Evolutionary conservation across 1,284 basidiomycete species (phyloP), one percentile per base, ranked within the genome.

Genomic region (Microstroma glucosiphilum): DNA sequence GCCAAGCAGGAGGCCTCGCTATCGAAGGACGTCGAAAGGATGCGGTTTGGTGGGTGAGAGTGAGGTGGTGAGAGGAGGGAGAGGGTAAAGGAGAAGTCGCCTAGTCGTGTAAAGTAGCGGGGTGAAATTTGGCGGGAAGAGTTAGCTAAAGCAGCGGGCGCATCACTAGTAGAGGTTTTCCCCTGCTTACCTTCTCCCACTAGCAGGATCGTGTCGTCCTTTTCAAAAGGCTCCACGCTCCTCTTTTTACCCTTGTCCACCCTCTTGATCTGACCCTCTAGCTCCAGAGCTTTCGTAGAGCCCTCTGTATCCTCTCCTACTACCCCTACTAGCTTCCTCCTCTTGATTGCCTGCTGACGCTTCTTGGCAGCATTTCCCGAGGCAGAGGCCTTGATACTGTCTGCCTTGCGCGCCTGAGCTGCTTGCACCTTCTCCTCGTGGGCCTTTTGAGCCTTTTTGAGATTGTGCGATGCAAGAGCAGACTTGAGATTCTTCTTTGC

Each of bases 11-110:
- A 37, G 30, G 30, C 3, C 30, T 37, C 30, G 30, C 30, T 37
- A 37, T 37, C 30, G 30, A 37, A 37, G 30, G 30, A 37, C 9
- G 30, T 37, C 30, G 30, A 37, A 9, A 37, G 30, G 30, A 37
- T 37, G 3, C 30, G 30, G 30, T 79, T 79, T 0, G 88, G 82
- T 0, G 88, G 85, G 60, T 80, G 78, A n/a, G 65, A 65, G 41
- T 80, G 75, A 0, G 75, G 75, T 13, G 67, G 58, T 9, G 80
- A 68, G 15, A 90, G 80, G 7, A 97, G 83, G 8, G 92, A 87
- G 23, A 85, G 85, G 0, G 92, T 84, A 74, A 92, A 98, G 0
- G 92, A 94, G 73, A 98, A 97, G 79, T 97, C 37, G 30, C 30
- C 30, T 37, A 9, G 30, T 37, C 30, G 30, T 37, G 9, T 9